Conservation (phyloP, 192 early-diverging fungal species). For the Ramicandelaber brevisporus region DNA sequence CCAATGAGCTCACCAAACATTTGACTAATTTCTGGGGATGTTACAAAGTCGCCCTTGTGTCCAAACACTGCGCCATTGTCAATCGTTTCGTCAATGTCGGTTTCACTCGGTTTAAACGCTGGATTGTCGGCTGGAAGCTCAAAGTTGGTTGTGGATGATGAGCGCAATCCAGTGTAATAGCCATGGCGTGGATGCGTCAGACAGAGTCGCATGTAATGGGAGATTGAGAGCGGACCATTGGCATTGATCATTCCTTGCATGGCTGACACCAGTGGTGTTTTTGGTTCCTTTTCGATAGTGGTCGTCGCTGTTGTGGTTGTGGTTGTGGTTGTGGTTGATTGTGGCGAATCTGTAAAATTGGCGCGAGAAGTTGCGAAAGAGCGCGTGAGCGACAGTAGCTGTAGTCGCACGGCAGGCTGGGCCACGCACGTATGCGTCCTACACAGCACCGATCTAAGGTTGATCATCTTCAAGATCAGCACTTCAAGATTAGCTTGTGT, state of each 20-base stretch:
- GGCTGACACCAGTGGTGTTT: neutral
- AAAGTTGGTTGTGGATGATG: neutral
- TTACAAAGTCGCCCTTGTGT: constrained; percentile 72
- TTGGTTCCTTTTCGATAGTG: neutral
- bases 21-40: constrained; percentile 91
- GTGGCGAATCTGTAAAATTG: too few relatives aligned
- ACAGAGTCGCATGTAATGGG: neutral
- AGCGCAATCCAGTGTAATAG: neutral
- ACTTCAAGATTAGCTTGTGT: too few relatives aligned
- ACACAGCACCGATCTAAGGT: too few relatives aligned
- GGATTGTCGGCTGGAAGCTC: constrained; percentile 39
- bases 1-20: constrained; percentile 92
- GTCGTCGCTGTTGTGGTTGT: too few relatives aligned
- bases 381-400: too few relatives aligned
- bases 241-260: neutral
- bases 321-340: too few relatives aligned
- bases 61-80: constrained; percentile 74
- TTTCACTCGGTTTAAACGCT: constrained; percentile 73
- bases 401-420: too few relatives aligned
- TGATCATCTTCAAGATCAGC: too few relatives aligned
- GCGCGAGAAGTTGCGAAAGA: too few relatives aligned
- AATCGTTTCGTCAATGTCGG: constrained; percentile 62
- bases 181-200: neutral
- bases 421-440: too few relatives aligned
- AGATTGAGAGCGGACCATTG: neutral